A percentile compares a stretch with the other conserved stretches of the same genome.
These are phyloP conservation scores for Aspergillus sp. DNA, from an alignment of 2,329 filamentous ascomycete genomes.

Conservation along the genomic window DNA sequence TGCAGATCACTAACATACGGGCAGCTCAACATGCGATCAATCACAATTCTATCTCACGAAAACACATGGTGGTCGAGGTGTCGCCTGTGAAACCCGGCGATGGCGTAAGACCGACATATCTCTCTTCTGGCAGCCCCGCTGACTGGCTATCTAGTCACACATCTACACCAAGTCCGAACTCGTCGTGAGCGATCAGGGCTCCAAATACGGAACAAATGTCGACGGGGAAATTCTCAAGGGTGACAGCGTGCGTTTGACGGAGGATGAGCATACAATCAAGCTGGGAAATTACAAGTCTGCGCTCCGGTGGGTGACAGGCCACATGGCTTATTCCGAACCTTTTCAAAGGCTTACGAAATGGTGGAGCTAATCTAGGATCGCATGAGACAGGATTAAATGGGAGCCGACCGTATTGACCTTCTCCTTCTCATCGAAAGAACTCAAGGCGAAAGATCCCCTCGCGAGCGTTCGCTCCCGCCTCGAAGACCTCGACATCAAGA, in stretches of 20 bases:
- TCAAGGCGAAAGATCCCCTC: slow-evolving; percentile 64
- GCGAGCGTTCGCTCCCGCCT: slow-evolving; percentile 62
- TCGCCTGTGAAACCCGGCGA: slow-evolving; percentile 63
- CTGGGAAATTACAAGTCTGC: slow-evolving; percentile 68
- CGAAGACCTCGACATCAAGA: slow-evolving; percentile 86
- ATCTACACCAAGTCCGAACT: slow-evolving; percentile 66
- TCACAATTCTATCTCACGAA: slow-evolving; percentile 80
- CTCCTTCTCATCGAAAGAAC: slow-evolving; percentile 69
- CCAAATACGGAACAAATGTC: slow-evolving; percentile 78
- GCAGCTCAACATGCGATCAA: slow-evolving; percentile 69
- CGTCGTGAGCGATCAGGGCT: slow-evolving; percentile 74
- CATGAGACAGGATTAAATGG: slow-evolving; percentile 67
- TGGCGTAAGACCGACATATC: slow-evolving; percentile 52
- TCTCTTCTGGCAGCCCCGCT: slow-evolving; percentile 5
- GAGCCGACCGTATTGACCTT: slow-evolving; percentile 77
- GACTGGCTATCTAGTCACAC: slow-evolving; percentile 51
- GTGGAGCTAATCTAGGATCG: too few species aligned
- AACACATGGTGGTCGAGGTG: slow-evolving; percentile 79
- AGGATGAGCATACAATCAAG: slow-evolving; percentile 62
- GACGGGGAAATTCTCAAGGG: slow-evolving; percentile 71
- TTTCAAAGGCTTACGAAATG: too few species aligned
- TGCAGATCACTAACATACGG: slow-evolving; percentile 3
- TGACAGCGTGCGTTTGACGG: slow-evolving; percentile 55
- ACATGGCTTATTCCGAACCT: too few species aligned
- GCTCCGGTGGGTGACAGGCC: slow-evolving; percentile 32